phyloP scores from a whole-genome alignment of 768 basidiomycete species.

The Cyathus striatus region DNA sequence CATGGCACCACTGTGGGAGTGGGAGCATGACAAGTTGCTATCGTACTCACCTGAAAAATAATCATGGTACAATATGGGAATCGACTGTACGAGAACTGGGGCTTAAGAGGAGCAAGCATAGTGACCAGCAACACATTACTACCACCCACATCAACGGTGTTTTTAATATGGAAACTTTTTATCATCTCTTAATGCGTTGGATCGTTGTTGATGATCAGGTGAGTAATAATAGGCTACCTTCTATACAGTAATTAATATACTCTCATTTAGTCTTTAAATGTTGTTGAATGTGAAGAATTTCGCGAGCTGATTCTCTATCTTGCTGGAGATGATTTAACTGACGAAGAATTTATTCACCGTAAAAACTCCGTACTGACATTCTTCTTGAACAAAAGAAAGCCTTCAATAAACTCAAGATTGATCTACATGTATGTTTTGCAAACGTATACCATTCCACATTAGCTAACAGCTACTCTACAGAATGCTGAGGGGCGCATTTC shows the following conservation, averaged over 20 bases:
- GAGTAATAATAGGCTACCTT: not conserved
- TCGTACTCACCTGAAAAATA: not conserved
- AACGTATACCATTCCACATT: not conserved
- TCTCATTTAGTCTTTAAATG: conserved; percentile 2
- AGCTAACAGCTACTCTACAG: not conserved
- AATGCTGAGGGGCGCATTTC: not conserved
- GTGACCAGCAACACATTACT: not conserved
- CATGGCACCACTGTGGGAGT: not conserved
- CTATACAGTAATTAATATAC: not conserved
- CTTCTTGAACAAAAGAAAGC: not conserved
- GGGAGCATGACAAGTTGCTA: not conserved
- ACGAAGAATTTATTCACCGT: not conserved
- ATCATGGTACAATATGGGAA: not conserved
- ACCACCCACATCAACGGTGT: not conserved
- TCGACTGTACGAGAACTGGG: not conserved
- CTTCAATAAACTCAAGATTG: not conserved
- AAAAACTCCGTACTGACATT: not conserved
- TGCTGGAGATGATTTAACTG: not conserved
- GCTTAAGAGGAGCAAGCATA: too few species aligned
- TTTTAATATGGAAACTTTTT: not conserved
- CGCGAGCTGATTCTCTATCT: conserved; percentile 1
- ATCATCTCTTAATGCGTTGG: not conserved
- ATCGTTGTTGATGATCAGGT: not conserved
- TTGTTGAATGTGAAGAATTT: conserved; percentile 4
- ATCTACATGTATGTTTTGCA: not conserved